Base-by-base conservation (phyloP, 805 yeast species). In the Schwanniomyces occidentalis region DNA sequence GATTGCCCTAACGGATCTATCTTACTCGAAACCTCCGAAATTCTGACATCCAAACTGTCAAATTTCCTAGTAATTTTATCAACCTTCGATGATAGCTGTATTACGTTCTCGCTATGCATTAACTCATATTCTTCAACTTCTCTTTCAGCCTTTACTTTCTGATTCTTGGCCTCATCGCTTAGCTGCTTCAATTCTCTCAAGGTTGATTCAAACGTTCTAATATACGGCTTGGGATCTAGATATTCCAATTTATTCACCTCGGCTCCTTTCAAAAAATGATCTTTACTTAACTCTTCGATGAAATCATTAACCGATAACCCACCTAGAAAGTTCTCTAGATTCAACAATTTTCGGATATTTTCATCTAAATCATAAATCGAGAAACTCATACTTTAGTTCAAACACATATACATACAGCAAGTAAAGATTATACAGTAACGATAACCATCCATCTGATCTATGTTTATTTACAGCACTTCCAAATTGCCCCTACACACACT, bases 141-240 rank as follows among this genome's bases (percentile, higher is more conserved):
- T 13, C 61, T 63, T 30, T 75, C 82, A 15, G 80, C 67, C n/a
- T 62, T 60, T 4, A 61, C 61, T 42, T 78, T 81, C 35, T 71
- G 71, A 10, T 58, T 54, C 4, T 61, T 54, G 3, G 89, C 76
- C 27, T 82, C 82, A 1, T 71, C 74, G 29, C 71, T 71, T 27
- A 93, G 61, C 32, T 69, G 69, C 48, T 78, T 76, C 44, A 91
- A 65, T 50, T 87, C 91, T 29, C 79, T 71, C 28, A 89, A 65
- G 2, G 93, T 86, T 1, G 90, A 79, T 54, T 91, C 97, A 57
- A 93, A 90, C 0, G 96, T 87, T 46, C 96, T 76, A 30, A 91
- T 91, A 54, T 86, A 93, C 2, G 98, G 98, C 51, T 87, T 88
- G 1, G 98, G 96, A 52, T 93, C 96, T 35, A 88, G 60, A 51